A percentile compares a stretch with the other conserved stretches of the same genome.
These are phyloP conservation scores for Puccinellia tenuiflora DNA, from an alignment of 176 grass and related monocot genomes.

Conservation along the genomic window DNA sequence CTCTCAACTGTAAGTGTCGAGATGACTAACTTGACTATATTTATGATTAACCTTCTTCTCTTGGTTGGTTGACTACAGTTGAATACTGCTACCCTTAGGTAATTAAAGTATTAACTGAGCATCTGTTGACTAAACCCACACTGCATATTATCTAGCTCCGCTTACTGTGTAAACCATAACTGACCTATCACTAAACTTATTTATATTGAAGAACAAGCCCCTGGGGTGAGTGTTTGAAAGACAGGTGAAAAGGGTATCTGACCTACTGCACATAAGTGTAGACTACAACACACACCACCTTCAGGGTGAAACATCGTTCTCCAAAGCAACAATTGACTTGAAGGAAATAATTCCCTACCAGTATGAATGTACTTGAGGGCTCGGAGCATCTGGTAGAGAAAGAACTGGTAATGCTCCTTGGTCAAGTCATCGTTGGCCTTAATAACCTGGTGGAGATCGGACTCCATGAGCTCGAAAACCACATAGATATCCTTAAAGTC, in stretches of 20 bases:
- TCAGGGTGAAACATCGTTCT: neutral
- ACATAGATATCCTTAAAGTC: constrained; percentile 97
- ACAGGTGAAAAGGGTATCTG: neutral
- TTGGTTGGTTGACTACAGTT: neutral
- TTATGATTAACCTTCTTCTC: neutral
- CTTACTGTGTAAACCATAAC: neutral
- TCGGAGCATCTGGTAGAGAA: constrained; percentile 89
- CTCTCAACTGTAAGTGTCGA: neutral
- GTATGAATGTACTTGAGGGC: constrained; percentile 99
- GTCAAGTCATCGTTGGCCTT: constrained; percentile 95
- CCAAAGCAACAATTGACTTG: neutral
- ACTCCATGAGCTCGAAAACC: constrained; percentile 98
- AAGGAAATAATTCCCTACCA: constrained; percentile 29
- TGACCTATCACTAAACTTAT: neutral
- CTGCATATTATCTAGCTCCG: neutral
- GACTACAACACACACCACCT: neutral
- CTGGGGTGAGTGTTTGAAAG: neutral
- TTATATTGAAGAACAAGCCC: neutral
- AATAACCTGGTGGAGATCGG: constrained; percentile 96
- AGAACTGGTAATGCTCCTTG: constrained; percentile 96
- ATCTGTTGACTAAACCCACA: neutral
- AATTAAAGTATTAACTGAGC: neutral
- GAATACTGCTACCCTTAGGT: neutral
- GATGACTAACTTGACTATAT: neutral
- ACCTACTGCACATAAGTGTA: neutral